Evolutionary conservation across 2,329 filamentous ascomycete genomes (phyloP), one percentile per base, ranked within the genome.

Genomic region (Fusarium sp.): DNA sequence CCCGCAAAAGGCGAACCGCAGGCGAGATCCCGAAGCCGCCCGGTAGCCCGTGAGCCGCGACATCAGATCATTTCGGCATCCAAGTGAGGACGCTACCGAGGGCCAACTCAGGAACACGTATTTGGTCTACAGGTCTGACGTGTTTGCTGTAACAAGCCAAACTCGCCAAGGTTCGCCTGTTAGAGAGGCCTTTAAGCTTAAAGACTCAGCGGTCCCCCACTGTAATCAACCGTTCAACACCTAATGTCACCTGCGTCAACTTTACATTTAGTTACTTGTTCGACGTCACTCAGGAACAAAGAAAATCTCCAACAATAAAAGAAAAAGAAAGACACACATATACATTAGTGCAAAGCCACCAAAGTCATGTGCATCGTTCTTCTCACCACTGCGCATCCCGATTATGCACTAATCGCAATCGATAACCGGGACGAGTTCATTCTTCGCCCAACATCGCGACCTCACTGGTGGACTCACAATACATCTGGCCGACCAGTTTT

Each of bases 371-470:
- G 92, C 76, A 94, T 94, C 79, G 89, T 88, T 47, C 82, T 94
- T 43, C 81, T 93, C 59, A 92, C 91, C 25, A 94, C 91, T 18
- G 85, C 90, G 43, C 91, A 94, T 75, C 91, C 92, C 11, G 82
- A 86, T 69, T 94, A 94, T 78, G 85, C 90, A 25, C 83, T 94
- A 62, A 91, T 95, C 71, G 80, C 92, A 62, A 82, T 94, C 75
- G 88, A 94, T 80, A 95, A 95, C 77, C 87, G 92, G 71, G 92
- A 95, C 81, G 91, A 90, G 76, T 90, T 86, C 78, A 87, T 90
- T 66, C 82, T 89, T 15, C 83, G 88, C 27, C 88, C 88, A 6
- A 90, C 88, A 3, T 88, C 85, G 51, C 81, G 85, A 59, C 88
- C 88, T 9, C 84, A 89, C 76, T 90, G 88, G 88, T 90, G 88